Evolutionary conservation across 2,329 filamentous ascomycete genomes (phyloP).

Genomic region (Venturia effusa): DNA sequence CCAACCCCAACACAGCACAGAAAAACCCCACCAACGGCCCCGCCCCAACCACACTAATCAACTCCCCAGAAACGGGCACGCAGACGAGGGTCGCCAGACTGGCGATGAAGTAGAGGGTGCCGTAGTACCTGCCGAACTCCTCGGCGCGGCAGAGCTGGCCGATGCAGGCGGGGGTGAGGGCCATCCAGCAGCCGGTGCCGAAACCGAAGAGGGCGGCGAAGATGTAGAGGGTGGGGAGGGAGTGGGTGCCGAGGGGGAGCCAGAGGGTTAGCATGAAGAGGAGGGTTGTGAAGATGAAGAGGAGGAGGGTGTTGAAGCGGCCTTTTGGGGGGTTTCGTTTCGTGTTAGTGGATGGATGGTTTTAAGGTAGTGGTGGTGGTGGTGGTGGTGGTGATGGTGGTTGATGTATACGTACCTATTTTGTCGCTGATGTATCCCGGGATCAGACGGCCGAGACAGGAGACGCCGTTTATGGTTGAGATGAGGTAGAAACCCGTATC

Average conservation of each 20-base stretch:
- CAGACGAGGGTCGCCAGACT: constrained; percentile 25
- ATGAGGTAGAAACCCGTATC: constrained; percentile 38
- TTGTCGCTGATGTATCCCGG: constrained; percentile 44
- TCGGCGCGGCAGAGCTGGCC: constrained; percentile 7
- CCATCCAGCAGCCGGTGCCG: constrained; percentile 10
- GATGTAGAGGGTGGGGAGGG: constrained; percentile 19
- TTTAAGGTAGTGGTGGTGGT: too few relatives aligned
- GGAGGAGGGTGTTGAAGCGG: constrained; percentile 42
- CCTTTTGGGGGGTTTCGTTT: neutral
- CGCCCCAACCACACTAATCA: constrained; percentile 24
- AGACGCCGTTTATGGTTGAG: constrained; percentile 39
- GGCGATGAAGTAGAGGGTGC: constrained; percentile 21
- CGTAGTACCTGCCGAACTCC: constrained; percentile 10
- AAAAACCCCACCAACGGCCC: constrained; percentile 25
- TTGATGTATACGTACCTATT: constrained; percentile 28
- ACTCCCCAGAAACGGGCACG: constrained; percentile 25
- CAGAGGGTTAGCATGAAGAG: constrained; percentile 7
- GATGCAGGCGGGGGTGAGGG: constrained; percentile 6
- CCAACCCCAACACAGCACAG: constrained; percentile 22
- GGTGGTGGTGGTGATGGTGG: too few relatives aligned
- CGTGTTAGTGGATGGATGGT: too few relatives aligned
- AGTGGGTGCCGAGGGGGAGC: constrained; percentile 21
- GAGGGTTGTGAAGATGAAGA: constrained; percentile 3
- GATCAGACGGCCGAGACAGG: constrained; percentile 40
- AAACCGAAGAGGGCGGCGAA: constrained; percentile 10